These are phyloP conservation scores for Neofusicoccum laricinum DNA, from an alignment of 2,329 filamentous ascomycete genomes.

Conservation along the genomic window DNA sequence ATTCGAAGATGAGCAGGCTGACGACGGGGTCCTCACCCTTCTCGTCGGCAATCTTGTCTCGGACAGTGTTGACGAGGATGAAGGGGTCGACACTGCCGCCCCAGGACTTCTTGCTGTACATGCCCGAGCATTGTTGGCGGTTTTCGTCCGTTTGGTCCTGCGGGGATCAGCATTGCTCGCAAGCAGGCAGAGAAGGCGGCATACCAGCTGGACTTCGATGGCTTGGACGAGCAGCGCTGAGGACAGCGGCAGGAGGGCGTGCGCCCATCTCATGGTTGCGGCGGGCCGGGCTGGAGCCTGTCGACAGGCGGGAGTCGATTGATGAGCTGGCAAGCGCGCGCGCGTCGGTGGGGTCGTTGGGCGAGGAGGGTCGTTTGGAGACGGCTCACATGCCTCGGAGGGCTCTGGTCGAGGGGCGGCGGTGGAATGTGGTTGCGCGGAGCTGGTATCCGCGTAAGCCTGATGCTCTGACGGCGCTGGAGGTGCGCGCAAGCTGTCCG, in stretches of 20 bases:
- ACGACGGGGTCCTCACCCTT: slow-evolving; percentile 64
- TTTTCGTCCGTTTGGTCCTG: slow-evolving; percentile 69
- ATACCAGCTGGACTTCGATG: slow-evolving; percentile 36
- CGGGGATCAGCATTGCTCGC: slow-evolving; percentile 1
- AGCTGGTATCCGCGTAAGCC: slow-evolving; percentile 12
- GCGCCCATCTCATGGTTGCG: slow-evolving; percentile 33
- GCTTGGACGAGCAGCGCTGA: slow-evolving; percentile 30
- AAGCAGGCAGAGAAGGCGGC: slow-evolving; percentile 14
- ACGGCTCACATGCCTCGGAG: neutral
- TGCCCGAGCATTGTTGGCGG: slow-evolving; percentile 81
- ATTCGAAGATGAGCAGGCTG: slow-evolving; percentile 90
- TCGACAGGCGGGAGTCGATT: neutral
- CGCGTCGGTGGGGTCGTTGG: neutral
- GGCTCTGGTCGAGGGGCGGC: neutral
- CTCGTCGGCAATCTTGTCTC: slow-evolving; percentile 43
- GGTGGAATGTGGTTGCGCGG: slow-evolving; percentile 2
- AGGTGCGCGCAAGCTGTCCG: slow-evolving; percentile 13
- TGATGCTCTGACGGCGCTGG: neutral
- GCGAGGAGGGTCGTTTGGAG: neutral
- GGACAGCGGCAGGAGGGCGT: slow-evolving; percentile 33
- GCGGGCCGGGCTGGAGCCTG: neutral
- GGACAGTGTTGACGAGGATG: slow-evolving; percentile 78
- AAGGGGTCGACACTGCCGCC: slow-evolving; percentile 84
- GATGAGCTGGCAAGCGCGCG: neutral
- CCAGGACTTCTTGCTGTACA: slow-evolving; percentile 91